Evolutionary conservation across 306 rosid species (phyloP), one percentile per base, ranked within the genome.

Genomic region (Geum urbanum): DNA sequence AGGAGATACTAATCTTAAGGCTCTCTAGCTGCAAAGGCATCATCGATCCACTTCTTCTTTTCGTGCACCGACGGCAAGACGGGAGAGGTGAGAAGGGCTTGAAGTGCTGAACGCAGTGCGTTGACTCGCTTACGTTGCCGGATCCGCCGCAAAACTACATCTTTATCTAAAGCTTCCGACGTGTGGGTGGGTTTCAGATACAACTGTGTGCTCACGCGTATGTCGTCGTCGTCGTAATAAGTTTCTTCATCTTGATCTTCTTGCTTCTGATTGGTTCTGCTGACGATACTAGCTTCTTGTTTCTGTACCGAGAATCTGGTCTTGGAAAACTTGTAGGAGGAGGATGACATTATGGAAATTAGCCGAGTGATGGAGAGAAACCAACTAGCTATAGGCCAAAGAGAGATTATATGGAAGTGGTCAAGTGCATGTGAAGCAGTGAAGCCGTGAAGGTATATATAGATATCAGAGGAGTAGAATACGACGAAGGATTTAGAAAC

Each of bases 1-100:
- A 24, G 27, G 27, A 24, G 27, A 24, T 2, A 24, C 27, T 24
- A 24, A 24, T 24, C 27, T 24, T 24, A 9, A 43, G 46, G 19
- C 54, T 75, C 79, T 5, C 64, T 77, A 49, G 88, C 78, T 35
- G 88, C 72, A 51, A 84, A 84, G 40, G 85, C 72, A 16, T 84
- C 87, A 50, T 84, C 86, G 11, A 70, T 53, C 86, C 86, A 81
- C 54, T 57, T 78, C 35, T 32, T 81, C 10, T 32, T 76, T 2
- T 66, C 61, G 20, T 57, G 67, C 18, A 40, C 58, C 3, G 85
- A 55, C 9, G 64, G 19, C 5, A 66, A 27, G 48, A 67, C 67
- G 19, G 84, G 65, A 10, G 72, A 67, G 20, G 65, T 59, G 66
- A 84, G 37, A 46, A 81, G 56, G 61, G 72, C 20, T 71, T 63